These are phyloP conservation scores for Syzygium syzygioides DNA, from an alignment of 441 rosid species.

Conservation along the genomic window DNA sequence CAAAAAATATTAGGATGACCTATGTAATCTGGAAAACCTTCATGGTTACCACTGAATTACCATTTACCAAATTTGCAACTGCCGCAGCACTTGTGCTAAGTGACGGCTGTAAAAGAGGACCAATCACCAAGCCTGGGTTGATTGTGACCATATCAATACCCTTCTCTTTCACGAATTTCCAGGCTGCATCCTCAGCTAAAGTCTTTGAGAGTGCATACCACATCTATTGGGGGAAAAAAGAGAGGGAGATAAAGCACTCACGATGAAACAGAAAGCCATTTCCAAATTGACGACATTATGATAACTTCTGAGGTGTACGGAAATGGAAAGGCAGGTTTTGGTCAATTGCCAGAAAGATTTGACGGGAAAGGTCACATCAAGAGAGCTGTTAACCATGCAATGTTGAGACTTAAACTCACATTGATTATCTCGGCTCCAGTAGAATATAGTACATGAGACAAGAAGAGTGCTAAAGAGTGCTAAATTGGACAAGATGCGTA, in stretches of 20 bases:
- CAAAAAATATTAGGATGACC: not conserved
- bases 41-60: conserved; percentile 24
- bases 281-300: not conserved
- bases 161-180: conserved; percentile 74
- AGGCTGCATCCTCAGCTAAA: conserved; percentile 79
- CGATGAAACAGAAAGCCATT: not conserved
- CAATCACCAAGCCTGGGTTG: conserved; percentile 86
- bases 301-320: not conserved
- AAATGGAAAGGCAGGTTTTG: not conserved
- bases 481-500: not conserved
- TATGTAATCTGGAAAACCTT: not conserved
- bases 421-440: not conserved
- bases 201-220: conserved; percentile 89
- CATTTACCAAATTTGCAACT: conserved; percentile 53
- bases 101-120: conserved; percentile 63
- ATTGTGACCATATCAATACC: conserved; percentile 60
- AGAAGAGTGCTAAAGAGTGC: not conserved
- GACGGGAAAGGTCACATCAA: not conserved
- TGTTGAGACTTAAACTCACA: not conserved
- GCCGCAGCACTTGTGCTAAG: conserved; percentile 79
- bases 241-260: not conserved
- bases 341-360: not conserved
- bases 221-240: conserved; percentile 27
- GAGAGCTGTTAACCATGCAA: not conserved
- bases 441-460: not conserved